Evolutionary conservation across 2,329 filamentous ascomycete genomes (phyloP).

Genomic region (Trichoderma sp.): DNA sequence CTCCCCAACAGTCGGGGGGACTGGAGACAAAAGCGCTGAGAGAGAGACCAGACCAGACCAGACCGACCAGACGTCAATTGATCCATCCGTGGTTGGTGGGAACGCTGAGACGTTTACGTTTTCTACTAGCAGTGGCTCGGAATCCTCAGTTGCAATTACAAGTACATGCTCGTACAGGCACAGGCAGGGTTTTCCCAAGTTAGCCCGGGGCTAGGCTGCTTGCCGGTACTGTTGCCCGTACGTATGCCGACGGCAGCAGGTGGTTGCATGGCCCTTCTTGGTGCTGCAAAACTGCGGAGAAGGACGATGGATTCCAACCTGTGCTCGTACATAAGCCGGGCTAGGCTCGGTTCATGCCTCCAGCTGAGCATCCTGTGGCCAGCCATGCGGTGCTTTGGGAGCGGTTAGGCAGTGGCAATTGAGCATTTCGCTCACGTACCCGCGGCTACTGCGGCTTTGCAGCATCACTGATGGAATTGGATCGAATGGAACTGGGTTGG

Average conservation of each 20-base stretch:
- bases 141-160: background rate
- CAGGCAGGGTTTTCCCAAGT: background rate
- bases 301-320: background rate
- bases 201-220: background rate
- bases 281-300: background rate
- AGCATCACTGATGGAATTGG: background rate
- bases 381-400: background rate
- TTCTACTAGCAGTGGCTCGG: background rate
- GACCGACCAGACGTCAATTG: background rate
- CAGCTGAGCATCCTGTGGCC: background rate
- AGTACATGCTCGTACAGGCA: background rate
- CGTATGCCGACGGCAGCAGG: background rate
- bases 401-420: background rate
- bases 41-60: too few species aligned
- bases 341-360: background rate
- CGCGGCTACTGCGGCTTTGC: background rate
- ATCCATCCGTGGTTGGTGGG: background rate
- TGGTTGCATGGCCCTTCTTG: too few species aligned
- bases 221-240: background rate
- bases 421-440: background rate
- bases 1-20: background rate
- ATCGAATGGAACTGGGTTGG: background rate
- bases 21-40: background rate
- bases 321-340: background rate
- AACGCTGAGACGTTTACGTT: conserved; percentile 6